Evolutionary conservation across 305 asterid genomes (phyloP).

Genomic region (Fraxinus xanthoxyloides): DNA sequence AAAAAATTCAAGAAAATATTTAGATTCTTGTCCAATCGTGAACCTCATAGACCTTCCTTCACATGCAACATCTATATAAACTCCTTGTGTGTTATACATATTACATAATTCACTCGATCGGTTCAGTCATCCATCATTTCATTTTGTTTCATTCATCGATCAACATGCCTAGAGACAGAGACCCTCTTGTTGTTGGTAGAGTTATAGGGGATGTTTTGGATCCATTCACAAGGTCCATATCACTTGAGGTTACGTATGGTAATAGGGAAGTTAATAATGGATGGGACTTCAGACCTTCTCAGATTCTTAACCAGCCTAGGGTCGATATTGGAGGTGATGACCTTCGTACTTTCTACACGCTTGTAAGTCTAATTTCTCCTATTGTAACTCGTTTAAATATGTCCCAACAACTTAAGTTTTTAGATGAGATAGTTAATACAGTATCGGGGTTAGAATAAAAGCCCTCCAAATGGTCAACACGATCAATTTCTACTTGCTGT

Average conservation of each 20-base stretch:
- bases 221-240: constrained; percentile 36
- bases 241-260: constrained; percentile 32
- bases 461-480: too few species aligned
- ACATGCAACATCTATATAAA: neutral
- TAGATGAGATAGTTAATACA: neutral
- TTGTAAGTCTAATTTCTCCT: constrained; percentile 30
- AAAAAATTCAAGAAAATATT: neutral
- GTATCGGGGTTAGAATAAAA: neutral
- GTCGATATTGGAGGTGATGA: constrained; percentile 63
- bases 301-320: constrained; percentile 47
- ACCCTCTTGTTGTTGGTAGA: constrained; percentile 51
- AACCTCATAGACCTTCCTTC: neutral
- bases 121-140: neutral
- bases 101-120: neutral
- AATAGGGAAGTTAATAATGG: constrained; percentile 46
- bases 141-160: neutral
- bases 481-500: neutral
- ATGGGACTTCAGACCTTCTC: constrained; percentile 52
- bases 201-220: constrained; percentile 60
- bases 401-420: neutral
- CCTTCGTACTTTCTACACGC: constrained; percentile 55
- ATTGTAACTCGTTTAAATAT: neutral
- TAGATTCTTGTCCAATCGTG: neutral
- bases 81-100: neutral
- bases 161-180: constrained; percentile 40